phyloP scores from a whole-genome alignment of 768 basidiomycete species.

The Rhodocollybia butyracea region DNA sequence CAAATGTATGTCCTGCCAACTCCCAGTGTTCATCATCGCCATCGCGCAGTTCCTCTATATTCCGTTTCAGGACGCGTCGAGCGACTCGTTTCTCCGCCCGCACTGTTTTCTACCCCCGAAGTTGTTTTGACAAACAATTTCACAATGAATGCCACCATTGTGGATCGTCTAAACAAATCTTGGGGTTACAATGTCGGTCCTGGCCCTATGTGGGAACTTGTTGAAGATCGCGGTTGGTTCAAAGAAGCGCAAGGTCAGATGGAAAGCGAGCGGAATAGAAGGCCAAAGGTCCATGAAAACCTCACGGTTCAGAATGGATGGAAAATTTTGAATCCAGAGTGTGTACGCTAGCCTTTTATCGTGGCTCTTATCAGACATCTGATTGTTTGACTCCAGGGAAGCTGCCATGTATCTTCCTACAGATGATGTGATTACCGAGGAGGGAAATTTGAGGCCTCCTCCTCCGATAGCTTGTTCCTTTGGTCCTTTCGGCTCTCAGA shows the following conservation, averaged over 20 bases:
- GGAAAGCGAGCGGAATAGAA: constrained; percentile 45
- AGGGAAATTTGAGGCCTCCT: constrained; percentile 47
- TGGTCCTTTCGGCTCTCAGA: constrained; percentile 60
- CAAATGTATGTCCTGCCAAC: constrained; percentile 60
- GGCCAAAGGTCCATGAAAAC: constrained; percentile 56
- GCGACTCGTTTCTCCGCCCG: constrained; percentile 50
- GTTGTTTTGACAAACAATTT: constrained; percentile 53
- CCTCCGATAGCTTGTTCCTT: constrained; percentile 59
- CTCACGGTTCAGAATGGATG: constrained; percentile 42
- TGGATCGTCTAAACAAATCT: constrained; percentile 59
- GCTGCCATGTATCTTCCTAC: constrained; percentile 59
- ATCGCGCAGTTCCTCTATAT: constrained; percentile 63
- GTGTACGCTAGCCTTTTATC: constrained; percentile 22
- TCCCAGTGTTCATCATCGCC: constrained; percentile 70
- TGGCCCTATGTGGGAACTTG: constrained; percentile 76
- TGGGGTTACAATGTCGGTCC: constrained; percentile 74
- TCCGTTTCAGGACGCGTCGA: constrained; percentile 51
- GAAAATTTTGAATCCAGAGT: constrained; percentile 46
- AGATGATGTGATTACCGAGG: constrained; percentile 45
- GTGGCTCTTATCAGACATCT: neutral
- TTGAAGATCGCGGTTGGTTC: constrained; percentile 76
- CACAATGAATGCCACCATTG: constrained; percentile 43
- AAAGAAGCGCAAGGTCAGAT: constrained; percentile 51
- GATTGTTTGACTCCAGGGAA: constrained; percentile 35
- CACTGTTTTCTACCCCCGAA: constrained; percentile 42